Evolutionary conservation across 176 grass and related monocot species (phyloP), one percentile per base, ranked within the genome.

Genomic region (Oryza meridionalis): DNA sequence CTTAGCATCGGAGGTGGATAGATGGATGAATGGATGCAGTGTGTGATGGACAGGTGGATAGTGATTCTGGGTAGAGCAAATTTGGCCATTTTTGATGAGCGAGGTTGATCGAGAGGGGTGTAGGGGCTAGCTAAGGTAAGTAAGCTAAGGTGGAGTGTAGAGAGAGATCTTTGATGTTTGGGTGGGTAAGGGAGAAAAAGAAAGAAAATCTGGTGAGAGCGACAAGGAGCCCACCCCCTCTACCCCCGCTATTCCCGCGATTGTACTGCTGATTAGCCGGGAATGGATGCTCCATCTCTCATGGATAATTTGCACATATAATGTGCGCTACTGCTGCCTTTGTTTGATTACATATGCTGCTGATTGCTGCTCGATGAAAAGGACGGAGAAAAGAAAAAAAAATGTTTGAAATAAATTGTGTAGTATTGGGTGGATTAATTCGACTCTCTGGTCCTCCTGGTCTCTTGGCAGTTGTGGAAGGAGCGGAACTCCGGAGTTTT

Each of bases 121-220:
- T 8, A 58, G 53, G 6, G 2, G 12, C 38, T 32, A 58, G 51
- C 51, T 58, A 17, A 6, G 15, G 0, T 11, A 44, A 22, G 4
- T 66, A 25, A 21, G 38, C 10, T 45, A 47, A 25, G 35, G 6
- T 21, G 16, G 13, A 4, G 33, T 19, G 1, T 12, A 25, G 21
- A n/a, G 21, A n/a, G 46, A 44, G 50, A 85, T 78, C 38, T 64
- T 32, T 46, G 1, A 35, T 24, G 21, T 53, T 53, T 53, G 50
- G 50, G 35, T 37, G 4, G 33, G 33, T 35, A 35, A 35, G 5
- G 0, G 9, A 43, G 0, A 47, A 14, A 19, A 6, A 6, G 2
- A 33, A 16, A 15, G 3, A 27, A 64, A 47, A 80, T 74, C 58
- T 33, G 49, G 72, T 17, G 85, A 87, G 86, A 45, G 81, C 75